phyloP scores from a whole-genome alignment of 1,139 yeast species.

The Hanseniaspora sp. region DNA sequence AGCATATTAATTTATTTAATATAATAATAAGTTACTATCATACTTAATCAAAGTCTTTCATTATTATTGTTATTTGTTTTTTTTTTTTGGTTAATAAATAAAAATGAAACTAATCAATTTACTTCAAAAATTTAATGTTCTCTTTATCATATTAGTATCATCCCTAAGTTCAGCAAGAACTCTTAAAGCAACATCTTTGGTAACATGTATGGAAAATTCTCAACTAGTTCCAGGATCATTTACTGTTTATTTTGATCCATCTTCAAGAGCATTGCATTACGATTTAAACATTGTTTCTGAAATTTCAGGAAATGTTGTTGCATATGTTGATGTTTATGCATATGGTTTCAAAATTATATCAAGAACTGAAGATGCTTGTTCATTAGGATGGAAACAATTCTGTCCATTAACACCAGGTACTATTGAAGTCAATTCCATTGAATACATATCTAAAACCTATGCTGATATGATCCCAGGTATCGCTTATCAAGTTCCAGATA shows the following conservation, averaged over 20 bases:
- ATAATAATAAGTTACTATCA: no score
- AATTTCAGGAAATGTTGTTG: constrained; percentile 45
- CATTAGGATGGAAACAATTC: constrained; percentile 57
- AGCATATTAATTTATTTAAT: no score
- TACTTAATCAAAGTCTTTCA: no score
- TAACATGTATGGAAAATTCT: constrained; percentile 61
- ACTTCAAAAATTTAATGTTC: constrained; percentile 15
- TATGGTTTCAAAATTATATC: constrained; percentile 59
- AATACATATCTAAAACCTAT: constrained; percentile 41
- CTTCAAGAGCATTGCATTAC: constrained; percentile 48
- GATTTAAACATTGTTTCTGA: constrained; percentile 53
- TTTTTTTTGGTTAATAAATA: no score
- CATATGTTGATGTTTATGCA: constrained; percentile 57
- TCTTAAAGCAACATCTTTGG: constrained; percentile 54
- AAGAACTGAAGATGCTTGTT: constrained; percentile 45
- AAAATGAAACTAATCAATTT: constrained; percentile 4
- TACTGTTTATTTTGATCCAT: constrained; percentile 58
- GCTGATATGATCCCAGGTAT: constrained; percentile 52
- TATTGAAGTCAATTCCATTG: constrained; percentile 54
- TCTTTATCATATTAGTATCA: constrained; percentile 18
- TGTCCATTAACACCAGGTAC: constrained; percentile 68
- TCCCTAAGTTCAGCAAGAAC: constrained; percentile 29
- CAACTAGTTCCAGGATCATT: constrained; percentile 55
- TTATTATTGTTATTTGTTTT: no score
- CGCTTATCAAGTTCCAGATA: constrained; percentile 65